Base-by-base conservation (phyloP, 23 red algal species). In the Gracilaria vermiculophylla region DNA sequence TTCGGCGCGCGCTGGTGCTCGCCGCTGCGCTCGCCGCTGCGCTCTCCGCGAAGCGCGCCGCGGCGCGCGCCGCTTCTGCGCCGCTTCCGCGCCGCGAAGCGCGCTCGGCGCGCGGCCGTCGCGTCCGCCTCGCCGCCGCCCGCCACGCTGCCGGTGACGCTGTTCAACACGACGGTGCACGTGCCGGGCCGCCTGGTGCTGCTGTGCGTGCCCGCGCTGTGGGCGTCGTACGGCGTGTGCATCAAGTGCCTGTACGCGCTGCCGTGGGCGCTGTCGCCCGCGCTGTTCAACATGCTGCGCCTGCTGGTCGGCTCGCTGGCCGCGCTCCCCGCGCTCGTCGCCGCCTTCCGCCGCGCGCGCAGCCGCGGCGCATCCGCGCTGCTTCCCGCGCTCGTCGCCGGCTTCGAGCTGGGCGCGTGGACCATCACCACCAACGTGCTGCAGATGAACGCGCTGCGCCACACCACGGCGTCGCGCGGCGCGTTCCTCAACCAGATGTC, bases 401-500 rank as follows among this genome's bases (percentile, higher is more conserved):
- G 96, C 20, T 24, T 92, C 19, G 96, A 98, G 72, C 80, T 98
- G 49, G 96, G 96, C 34, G 41, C 64, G 5, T 98, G 83, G 69
- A 90, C 91, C 49, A 77, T 98, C 56, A 17, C 85, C 34, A 91
- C 80, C 13, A 95, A 94, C 77, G 64, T 85, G 41, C 41, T 86
- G 20, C 91, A 94, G 56, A 80, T 94, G 50, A 50, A 73, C 40
- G 96, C 79, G 10, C 62, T 98, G 39, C 64, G 72, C 35, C 48
- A 77, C 47, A 98, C 92, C 3, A 44, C 96, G 33, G 96, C 96
- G 14, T 86, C 96, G 13, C 80, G 92, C n/a, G 96, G 87, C 50
- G 85, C 96, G 0, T 98, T 98, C 53, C 87, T 98, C 19, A 90
- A 76, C 17, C 96, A 98, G 55, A 78, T 93, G 23, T 78, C 85